These are phyloP conservation scores for Gynochthodes officinalis DNA, from an alignment of 257 asterid species.

Conservation along the genomic window DNA sequence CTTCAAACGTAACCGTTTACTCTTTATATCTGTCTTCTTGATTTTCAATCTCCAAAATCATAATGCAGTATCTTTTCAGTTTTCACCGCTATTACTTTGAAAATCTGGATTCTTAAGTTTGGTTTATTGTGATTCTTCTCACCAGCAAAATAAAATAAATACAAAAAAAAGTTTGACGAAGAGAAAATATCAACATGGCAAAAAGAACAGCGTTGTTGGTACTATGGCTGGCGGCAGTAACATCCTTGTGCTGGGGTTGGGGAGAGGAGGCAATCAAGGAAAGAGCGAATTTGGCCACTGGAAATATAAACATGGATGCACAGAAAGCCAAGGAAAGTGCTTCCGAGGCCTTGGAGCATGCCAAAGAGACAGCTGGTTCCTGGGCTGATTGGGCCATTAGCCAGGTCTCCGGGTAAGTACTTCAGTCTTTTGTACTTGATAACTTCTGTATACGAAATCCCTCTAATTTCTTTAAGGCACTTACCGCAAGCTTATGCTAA, in stretches of 20 bases:
- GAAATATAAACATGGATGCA: not conserved
- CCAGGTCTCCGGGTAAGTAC: slow-evolving; percentile 43
- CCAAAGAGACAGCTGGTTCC: slow-evolving; percentile 30
- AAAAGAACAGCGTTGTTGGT: slow-evolving; percentile 13
- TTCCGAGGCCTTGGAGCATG: slow-evolving; percentile 19
- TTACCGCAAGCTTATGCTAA: not conserved
- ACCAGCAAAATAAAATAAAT: not conserved
- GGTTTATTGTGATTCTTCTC: not conserved
- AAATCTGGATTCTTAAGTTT: not conserved
- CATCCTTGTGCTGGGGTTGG: slow-evolving; percentile 9
- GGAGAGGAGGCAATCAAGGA: slow-evolving; percentile 16
- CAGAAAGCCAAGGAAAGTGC: slow-evolving; percentile 14
- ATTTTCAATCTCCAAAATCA: not conserved
- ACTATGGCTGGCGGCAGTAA: slow-evolving; percentile 14
- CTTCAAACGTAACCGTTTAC: not conserved
- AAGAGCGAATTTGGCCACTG: slow-evolving; percentile 12
- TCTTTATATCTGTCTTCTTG: not conserved
- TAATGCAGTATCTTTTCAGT: too few relatives aligned
- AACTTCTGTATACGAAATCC: not conserved
- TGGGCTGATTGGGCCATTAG: slow-evolving; percentile 47
- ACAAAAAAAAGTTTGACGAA: too few relatives aligned
- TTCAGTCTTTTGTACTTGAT: not conserved
- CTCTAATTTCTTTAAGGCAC: not conserved
- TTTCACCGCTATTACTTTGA: too few relatives aligned
- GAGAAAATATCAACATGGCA: slow-evolving; percentile 8